Percentiles rank a stretch among this genome's conserved stretches.
phyloP scores from a whole-genome alignment of 176 grass and related monocot species.

The Musa acuminata region DNA sequence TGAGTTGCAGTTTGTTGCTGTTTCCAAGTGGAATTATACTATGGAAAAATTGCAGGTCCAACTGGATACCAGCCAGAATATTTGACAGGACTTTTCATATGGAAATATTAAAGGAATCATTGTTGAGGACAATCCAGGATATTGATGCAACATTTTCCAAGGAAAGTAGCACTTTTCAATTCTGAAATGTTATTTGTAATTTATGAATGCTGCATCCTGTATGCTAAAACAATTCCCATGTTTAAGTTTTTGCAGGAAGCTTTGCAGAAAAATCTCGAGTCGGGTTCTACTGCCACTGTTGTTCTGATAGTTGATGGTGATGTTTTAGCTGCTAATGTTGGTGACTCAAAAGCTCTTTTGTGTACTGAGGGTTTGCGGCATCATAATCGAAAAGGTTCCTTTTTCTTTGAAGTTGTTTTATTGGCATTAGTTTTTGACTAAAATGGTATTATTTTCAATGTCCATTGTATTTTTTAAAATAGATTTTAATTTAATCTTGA shows the following conservation, averaged over 20 bases:
- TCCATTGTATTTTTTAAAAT: not conserved
- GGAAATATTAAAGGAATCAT: constrained; percentile 86
- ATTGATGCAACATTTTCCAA: constrained; percentile 92
- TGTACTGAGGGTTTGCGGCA: constrained; percentile 46
- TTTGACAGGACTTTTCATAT: constrained; percentile 63
- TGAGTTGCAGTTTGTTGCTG: not conserved
- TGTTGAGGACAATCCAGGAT: constrained; percentile 72
- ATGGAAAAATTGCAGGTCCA: constrained; percentile 39
- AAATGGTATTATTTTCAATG: not conserved
- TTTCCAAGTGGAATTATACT: not conserved
- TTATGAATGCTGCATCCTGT: not conserved
- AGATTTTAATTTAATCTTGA: too few species aligned
- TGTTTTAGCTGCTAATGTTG: constrained; percentile 75
- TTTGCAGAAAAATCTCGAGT: constrained; percentile 42
- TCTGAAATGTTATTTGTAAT: constrained; percentile 16
- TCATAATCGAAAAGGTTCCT: constrained; percentile 36
- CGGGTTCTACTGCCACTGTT: constrained; percentile 74
- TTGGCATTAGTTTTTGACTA: not conserved
- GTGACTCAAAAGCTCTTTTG: constrained; percentile 89
- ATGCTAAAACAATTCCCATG: constrained; percentile 7
- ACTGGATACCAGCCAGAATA: constrained; percentile 37
- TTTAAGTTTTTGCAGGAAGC: constrained; percentile 63
- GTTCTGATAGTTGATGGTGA: constrained; percentile 77
- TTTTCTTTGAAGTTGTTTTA: constrained; percentile 11
- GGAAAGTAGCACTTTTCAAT: constrained; percentile 35